These are phyloP conservation scores for Sporothrix brasiliensis DNA, from an alignment of 2,329 filamentous ascomycete genomes.

Conservation along the genomic window DNA sequence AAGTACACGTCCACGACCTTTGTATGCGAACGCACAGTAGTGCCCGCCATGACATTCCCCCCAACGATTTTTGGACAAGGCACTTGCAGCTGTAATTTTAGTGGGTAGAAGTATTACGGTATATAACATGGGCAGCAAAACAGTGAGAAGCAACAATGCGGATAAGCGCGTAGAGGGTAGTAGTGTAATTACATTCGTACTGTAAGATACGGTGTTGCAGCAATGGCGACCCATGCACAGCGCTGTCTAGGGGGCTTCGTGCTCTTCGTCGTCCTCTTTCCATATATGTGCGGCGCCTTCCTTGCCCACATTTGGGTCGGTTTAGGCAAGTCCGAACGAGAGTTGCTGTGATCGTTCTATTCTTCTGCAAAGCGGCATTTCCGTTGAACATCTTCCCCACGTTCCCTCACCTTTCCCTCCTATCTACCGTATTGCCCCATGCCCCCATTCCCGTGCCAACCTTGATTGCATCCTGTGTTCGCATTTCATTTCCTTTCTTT, in stretches of 20 bases:
- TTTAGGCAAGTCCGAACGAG: constrained; percentile 1
- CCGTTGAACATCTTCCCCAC: not conserved
- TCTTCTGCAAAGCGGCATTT: not conserved
- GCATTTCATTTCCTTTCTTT: not conserved
- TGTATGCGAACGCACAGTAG: not conserved
- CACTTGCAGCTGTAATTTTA: no score
- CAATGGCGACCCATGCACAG: not conserved
- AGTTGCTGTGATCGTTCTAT: not conserved
- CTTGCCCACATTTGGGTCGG: constrained; percentile 8
- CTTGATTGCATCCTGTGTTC: not conserved
- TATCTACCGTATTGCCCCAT: not conserved
- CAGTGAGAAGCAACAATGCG: not conserved
- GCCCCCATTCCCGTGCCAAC: no score
- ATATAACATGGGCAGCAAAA: not conserved
- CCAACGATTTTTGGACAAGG: not conserved
- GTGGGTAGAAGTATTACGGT: not conserved
- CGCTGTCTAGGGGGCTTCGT: not conserved
- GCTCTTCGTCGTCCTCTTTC: not conserved
- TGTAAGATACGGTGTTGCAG: no score
- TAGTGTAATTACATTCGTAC: no score
- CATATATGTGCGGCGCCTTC: not conserved
- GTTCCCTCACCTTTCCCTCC: constrained; percentile 6
- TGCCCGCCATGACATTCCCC: not conserved
- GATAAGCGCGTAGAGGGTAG: not conserved
- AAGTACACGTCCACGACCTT: not conserved